These are phyloP conservation scores for Citrus sinensis DNA, from an alignment of 345 rosid genomes.

Conservation along the genomic window DVS_A1.0 CM039167.1:29132001-29132500, in stretches of 20 bases:
- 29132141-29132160: slow-evolving; percentile 93
- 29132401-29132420: no score
- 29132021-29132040: slow-evolving; percentile 69
- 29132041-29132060: slow-evolving; percentile 58
- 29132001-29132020: slow-evolving; percentile 73
- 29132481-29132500: neutral
- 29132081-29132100: slow-evolving; percentile 79
- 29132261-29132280: slow-evolving; percentile 39
- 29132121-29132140: slow-evolving; percentile 71
- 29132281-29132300: neutral
- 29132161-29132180: slow-evolving; percentile 88
- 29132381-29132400: neutral
- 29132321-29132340: slow-evolving; percentile 13
- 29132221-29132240: slow-evolving; percentile 88
- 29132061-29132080: slow-evolving; percentile 71
- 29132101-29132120: slow-evolving; percentile 88
- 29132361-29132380: slow-evolving; percentile 6
- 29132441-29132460: neutral
- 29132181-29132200: slow-evolving; percentile 72
- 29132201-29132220: slow-evolving; percentile 67
- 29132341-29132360: neutral
- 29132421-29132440: neutral
- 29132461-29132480: neutral
- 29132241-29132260: slow-evolving; percentile 95
- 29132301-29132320: slow-evolving; percentile 16